A percentile compares a stretch with the other conserved stretches of the same genome.
Evolutionary conservation across 345 rosid species (phyloP).

Genomic region (Theobroma cacao): DNA sequence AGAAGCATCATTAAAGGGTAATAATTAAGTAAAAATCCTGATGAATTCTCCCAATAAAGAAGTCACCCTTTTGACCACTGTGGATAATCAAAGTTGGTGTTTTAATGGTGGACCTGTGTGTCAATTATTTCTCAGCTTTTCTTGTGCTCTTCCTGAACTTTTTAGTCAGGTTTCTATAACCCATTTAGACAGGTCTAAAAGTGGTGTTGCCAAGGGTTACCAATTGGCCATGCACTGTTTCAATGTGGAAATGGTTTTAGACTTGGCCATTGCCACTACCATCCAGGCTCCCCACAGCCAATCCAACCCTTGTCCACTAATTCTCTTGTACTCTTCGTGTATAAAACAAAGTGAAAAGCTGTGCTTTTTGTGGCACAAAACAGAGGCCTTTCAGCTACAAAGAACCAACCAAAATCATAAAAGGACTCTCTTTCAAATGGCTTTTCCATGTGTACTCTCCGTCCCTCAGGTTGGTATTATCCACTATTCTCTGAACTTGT

Average conservation of each 20-base stretch:
- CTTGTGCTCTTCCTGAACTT: slow-evolving; percentile 2
- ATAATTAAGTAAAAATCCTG: slow-evolving; percentile 16
- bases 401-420: not conserved
- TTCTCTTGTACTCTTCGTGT: not conserved
- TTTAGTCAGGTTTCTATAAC: slow-evolving; percentile 17
- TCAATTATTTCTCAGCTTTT: slow-evolving; percentile 28
- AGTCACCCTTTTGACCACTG: slow-evolving; percentile 16
- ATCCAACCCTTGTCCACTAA: not conserved
- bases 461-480: slow-evolving; percentile 4
- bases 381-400: slow-evolving; percentile 25
- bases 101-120: slow-evolving; percentile 32
- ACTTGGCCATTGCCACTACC: not conserved
- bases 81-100: slow-evolving; percentile 12
- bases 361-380: slow-evolving; percentile 17
- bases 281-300: not conserved
- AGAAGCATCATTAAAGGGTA: slow-evolving; percentile 23
- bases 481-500: not conserved
- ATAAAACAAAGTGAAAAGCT: slow-evolving; percentile 7
- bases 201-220: not conserved
- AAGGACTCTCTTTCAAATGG: not conserved
- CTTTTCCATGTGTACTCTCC: slow-evolving; percentile 3
- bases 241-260: not conserved
- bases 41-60: slow-evolving; percentile 16
- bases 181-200: not conserved
- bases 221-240: not conserved